Evolutionary conservation across 768 basidiomycete species (phyloP), one percentile per base, ranked within the genome.

Genomic region (Suillus decipiens): DNA sequence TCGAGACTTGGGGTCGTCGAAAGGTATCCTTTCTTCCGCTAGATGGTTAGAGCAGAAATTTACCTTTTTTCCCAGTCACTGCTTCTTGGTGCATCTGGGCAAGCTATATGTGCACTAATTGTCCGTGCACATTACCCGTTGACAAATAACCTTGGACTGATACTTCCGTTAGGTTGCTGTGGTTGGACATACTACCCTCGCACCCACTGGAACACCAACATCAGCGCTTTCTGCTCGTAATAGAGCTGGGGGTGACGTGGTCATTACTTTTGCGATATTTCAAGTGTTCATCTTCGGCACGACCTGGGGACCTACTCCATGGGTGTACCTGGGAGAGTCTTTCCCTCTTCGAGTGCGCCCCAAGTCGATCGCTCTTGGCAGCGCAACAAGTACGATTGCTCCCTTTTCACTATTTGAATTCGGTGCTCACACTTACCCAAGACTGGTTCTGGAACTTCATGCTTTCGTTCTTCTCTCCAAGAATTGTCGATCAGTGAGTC

Each of bases 311-410:
- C 88, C 89, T 8, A 87, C 84, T 39, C 89, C 88, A 66, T 87
- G 86, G 86, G 89, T 90, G 7, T 90, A 90, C 69, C 82, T 90
- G 37, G 89, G 89, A 59, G 90, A 92, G 78, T 88, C 86, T 22
- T 93, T 92, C 83, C 92, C 90, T 15, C 84, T 93, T 28, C 86
- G 90, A 54, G 88, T 93, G 51, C 83, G 90, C 62, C 83, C 92
- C 7, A 92, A 92, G 73, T 80, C 83, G 66, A 92, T 93, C 70
- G 90, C 90, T 0, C 79, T 92, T n/a, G 89, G 89, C 10, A 88
- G 87, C 47, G 82, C 83, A 0, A 78, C 82, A 33, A 84, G 81
- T 83, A 33, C 58, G 69, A 22, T 8, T 14, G 41, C 19, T 24
- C 34, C 54, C 17, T 24, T 59, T 61, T 11, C 41, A 59, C 19